Evolutionary conservation across 2,329 filamentous ascomycete species (phyloP), one percentile per base, ranked within the genome.

Genomic region (Apiospora hydei): DNA sequence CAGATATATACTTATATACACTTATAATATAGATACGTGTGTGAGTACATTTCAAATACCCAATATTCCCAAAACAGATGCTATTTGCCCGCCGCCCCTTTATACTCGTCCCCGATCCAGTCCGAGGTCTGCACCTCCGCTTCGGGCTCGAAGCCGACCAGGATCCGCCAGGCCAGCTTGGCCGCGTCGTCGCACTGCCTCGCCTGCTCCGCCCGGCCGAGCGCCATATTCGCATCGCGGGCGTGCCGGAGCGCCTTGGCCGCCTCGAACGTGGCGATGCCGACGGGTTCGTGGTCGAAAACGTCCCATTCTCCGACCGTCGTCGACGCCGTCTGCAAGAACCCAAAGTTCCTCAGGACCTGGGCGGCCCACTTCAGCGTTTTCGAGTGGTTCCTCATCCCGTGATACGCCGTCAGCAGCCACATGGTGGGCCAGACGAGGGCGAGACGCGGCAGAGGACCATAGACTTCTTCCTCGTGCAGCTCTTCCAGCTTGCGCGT

Each of bases 391-490:
- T 81, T 79, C 73, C 77, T 79, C 14, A 79, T 76, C 24, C 78
- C 77, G 21, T 77, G 74, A 71, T 81, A 78, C 46, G 80, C 81
- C 67, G 78, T 77, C 10, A 81, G 71, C 1, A 83, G 77, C 81
- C 81, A 83, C 77, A 83, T 80, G 53, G 74, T 78, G 30, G 81
- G 80, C 73, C 80, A 82, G 2, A 83, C 77, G 43, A 83, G 77
- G 71, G 78, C 79, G 71, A 83, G 73, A 46, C 80, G 75, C 8
- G 82, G 81, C 30, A 82, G 43, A 2, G 41, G 51, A 0, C 74
- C 77, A 72, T 81, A 82, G 3, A 82, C 73, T 6, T 77, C 79
- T 0, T 70, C 46, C 67, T 83, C 82, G 74, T 83, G 80, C 38
- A 79, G 73, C 0, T 77, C 78, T 68, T 82, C 79, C 1, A 83